Conservation (phyloP, 2,329 filamentous ascomycete species). For the Trichophyton verrucosum region DNA sequence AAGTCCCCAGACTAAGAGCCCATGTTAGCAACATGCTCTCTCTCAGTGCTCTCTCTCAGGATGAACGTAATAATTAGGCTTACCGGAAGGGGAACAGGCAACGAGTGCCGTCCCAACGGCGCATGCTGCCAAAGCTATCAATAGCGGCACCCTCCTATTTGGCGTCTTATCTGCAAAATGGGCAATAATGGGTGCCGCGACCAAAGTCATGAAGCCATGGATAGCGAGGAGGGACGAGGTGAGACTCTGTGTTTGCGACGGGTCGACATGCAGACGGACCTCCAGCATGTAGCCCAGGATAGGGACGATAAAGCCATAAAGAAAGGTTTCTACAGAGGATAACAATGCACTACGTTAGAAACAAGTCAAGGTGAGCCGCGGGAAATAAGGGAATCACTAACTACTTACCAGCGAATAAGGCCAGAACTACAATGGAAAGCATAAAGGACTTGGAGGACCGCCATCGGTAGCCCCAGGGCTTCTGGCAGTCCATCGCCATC, state of each 20-base stretch:
- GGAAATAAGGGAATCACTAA: too few species aligned
- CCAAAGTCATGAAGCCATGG: constrained; percentile 17
- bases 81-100: neutral
- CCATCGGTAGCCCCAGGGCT: neutral
- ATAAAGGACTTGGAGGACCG: neutral
- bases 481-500: neutral
- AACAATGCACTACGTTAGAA: neutral
- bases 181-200: constrained; percentile 18
- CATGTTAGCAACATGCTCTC: too few species aligned
- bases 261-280: constrained; percentile 18
- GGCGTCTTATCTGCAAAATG: constrained; percentile 17
- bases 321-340: constrained; percentile 17
- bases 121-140: constrained; percentile 18
- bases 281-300: constrained; percentile 22
- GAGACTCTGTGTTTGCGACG: constrained; percentile 17
- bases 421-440: neutral
- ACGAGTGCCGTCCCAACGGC: constrained; percentile 16
- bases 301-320: constrained; percentile 23
- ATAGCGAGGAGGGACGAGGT: constrained; percentile 19
- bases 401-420: neutral
- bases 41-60: too few species aligned
- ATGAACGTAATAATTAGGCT: neutral
- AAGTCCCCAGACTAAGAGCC: neutral
- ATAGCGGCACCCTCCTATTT: constrained; percentile 16
- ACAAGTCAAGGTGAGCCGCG: neutral